Evolutionary conservation across 2,329 filamentous ascomycete species (phyloP).

Genomic region (Esteya vermicola): DNA sequence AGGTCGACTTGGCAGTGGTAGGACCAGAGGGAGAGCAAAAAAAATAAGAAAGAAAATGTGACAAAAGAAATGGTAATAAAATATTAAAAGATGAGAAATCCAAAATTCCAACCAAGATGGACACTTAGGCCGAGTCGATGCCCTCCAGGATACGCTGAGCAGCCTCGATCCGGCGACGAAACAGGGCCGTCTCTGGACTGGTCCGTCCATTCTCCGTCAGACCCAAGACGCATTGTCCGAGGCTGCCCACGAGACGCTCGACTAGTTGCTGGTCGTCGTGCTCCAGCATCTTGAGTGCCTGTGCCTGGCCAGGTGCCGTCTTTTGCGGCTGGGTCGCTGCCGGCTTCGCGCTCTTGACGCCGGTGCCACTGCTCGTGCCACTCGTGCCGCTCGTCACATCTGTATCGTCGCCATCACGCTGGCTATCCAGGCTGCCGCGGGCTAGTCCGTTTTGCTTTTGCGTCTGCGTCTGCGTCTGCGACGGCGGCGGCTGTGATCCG

Average conservation of each 20-base stretch:
- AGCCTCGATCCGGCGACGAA: conserved; percentile 59
- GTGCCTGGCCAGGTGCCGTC: background rate
- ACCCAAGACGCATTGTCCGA: conserved; percentile 46
- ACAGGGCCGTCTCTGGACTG: conserved; percentile 45
- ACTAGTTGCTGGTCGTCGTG: conserved; percentile 46
- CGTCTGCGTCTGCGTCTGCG: conserved; percentile 10
- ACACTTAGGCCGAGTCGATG: conserved; percentile 23
- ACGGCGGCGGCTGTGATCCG: background rate
- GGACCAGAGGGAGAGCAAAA: background rate
- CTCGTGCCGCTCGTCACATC: background rate
- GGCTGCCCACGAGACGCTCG: conserved; percentile 42
- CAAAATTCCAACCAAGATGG: background rate
- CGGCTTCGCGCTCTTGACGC: too few species aligned
- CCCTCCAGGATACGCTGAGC: conserved; percentile 64
- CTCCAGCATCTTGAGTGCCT: conserved; percentile 29
- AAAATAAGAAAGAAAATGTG: background rate
- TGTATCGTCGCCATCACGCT: too few species aligned
- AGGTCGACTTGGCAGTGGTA: too few species aligned
- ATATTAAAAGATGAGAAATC: background rate
- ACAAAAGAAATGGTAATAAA: background rate
- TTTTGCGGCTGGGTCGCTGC: background rate
- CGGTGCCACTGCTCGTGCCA: too few species aligned
- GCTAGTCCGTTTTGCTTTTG: conserved; percentile 5
- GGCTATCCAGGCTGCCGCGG: background rate
- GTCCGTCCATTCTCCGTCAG: conserved; percentile 39